phyloP scores from a whole-genome alignment of 2,329 filamentous ascomycete genomes.

The Phialophora macrospora region DNA sequence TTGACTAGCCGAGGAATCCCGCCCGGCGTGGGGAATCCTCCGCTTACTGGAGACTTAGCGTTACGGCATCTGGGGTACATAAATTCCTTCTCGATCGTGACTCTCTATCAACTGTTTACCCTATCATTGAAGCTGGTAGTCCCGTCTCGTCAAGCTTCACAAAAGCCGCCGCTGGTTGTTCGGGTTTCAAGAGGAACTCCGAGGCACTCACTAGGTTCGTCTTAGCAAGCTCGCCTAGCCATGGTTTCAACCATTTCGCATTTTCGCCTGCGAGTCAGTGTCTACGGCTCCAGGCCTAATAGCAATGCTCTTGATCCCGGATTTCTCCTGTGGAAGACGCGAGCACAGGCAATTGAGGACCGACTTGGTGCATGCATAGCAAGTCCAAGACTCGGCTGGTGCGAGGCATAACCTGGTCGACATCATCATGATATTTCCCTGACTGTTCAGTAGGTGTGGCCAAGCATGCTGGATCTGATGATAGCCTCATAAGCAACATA shows the following conservation, averaged over 20 bases:
- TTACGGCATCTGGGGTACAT: no score
- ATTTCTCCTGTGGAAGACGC: not conserved
- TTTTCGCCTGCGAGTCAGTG: not conserved
- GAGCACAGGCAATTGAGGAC: slow-evolving; percentile 7
- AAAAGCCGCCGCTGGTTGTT: slow-evolving; percentile 1
- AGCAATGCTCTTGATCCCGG: not conserved
- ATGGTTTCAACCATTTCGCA: no score
- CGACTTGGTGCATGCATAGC: slow-evolving; percentile 6
- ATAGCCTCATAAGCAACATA: not conserved
- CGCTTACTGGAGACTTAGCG: no score
- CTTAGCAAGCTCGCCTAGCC: no score
- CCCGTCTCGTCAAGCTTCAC: slow-evolving; percentile 3
- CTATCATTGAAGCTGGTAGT: not conserved
- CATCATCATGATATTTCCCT: not conserved
- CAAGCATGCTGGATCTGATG: slow-evolving; percentile 4
- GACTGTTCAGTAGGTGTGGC: not conserved
- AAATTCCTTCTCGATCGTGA: no score
- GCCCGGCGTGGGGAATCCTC: no score
- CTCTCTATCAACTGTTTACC: not conserved
- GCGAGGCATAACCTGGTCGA: not conserved
- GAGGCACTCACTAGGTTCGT: no score
- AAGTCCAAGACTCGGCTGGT: not conserved
- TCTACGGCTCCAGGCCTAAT: not conserved
- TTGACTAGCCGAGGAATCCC: no score
- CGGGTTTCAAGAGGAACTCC: not conserved